Base-by-base conservation (phyloP, 305 asterid species). In the Fraxinus greggii region DNA sequence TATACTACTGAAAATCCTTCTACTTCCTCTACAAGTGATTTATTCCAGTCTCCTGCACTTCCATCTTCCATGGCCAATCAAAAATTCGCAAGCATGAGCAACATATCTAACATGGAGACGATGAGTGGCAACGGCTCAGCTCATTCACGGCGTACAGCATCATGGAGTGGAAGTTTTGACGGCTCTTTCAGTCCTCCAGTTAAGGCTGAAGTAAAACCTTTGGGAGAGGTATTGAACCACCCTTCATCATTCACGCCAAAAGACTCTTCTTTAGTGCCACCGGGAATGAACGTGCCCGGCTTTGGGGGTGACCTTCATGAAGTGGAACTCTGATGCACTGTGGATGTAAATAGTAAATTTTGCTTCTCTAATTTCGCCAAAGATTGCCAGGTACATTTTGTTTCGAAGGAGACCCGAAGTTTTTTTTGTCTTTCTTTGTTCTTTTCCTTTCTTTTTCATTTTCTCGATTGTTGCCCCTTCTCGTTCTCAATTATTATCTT, bases 161-260 rank as follows among this genome's bases (percentile, higher is more conserved):
- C 98, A 0, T 94, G 98, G 98, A 87, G 98, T 81, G 98, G 97
- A 76, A 89, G 92, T 85, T 83, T 90, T 12, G 85, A 88, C 24
- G 91, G 83, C 76, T 77, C 90, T 21, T 80, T 77, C 33, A 86
- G 89, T 51, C 85, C 89, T 26, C 79, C 88, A 26, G 35, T 33
- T 6, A 81, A 31, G 79, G 42, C 86, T 8, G 90, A 80, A 61
- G 81, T 83, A 28, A 91, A 87, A 84, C 95, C 92, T 80, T 85
- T 89, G 4, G 94, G 93, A 51, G 93, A 92, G 84, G 89, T 90
- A 69, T 72, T 85, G 86, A 86, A 86, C 21, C 84, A 21, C 24
- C 84, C 86, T 1, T 80, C 94, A 26, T 21, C 87, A 0, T 81
- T 82, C 81, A 82, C 72, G 85, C 87, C 90, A 3, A 85, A 80